phyloP scores from a whole-genome alignment of 176 grass and related monocot genomes.

The Lolium perenne region DNA sequence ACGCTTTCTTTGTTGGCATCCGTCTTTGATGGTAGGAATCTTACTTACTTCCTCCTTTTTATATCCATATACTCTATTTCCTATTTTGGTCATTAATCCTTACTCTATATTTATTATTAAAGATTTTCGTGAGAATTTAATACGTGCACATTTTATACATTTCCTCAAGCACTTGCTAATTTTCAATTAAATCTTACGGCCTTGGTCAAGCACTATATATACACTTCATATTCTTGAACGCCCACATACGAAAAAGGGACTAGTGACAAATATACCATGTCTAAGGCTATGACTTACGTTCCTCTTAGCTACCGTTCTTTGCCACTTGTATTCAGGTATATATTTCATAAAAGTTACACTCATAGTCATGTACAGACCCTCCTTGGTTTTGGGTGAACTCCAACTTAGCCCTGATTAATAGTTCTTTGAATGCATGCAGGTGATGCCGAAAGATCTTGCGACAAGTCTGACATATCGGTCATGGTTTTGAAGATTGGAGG shows the following conservation, averaged over 20 bases:
- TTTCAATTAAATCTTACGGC: not conserved
- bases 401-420: not conserved
- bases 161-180: not conserved
- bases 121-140: too few species aligned
- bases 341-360: not conserved
- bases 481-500: not conserved
- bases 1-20: too few species aligned
- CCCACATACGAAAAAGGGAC: not conserved
- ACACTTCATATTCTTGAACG: not conserved
- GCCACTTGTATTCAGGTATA: not conserved
- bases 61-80: too few species aligned
- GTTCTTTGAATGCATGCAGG: not conserved
- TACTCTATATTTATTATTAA: too few species aligned
- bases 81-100: too few species aligned
- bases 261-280: not conserved
- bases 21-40: too few species aligned
- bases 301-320: not conserved
- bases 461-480: not conserved
- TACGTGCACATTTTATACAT: not conserved
- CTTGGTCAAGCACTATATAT: not conserved
- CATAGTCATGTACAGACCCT: not conserved
- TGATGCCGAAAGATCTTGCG: not conserved
- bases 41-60: too few species aligned
- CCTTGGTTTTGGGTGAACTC: not conserved
- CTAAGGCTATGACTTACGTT: not conserved